Conservation (phyloP, 495 filamentous ascomycete genomes). For the Polyplosphaeria fusca region DNA sequence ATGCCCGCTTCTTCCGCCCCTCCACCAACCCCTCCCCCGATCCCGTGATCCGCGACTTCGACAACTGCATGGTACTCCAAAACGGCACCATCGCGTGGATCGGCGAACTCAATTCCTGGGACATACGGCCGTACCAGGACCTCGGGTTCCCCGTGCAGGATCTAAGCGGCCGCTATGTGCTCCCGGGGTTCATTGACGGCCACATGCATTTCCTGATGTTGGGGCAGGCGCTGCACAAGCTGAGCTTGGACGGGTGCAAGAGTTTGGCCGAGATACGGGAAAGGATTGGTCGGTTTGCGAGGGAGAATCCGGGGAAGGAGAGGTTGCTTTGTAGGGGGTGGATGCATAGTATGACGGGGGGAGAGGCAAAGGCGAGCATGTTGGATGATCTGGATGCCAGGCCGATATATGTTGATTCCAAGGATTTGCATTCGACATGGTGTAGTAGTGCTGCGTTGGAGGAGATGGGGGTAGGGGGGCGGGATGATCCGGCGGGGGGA, state of each 20-base stretch:
- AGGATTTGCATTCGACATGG: constrained; percentile 64
- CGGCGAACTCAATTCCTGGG: constrained; percentile 34
- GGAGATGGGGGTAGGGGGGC: constrained; percentile 50
- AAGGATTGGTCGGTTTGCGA: constrained; percentile 51
- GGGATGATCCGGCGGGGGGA: constrained; percentile 55
- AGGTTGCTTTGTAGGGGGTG: constrained; percentile 58
- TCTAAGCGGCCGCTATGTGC: constrained; percentile 49
- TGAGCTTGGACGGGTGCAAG: constrained; percentile 53
- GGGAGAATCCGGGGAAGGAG: constrained; percentile 47
- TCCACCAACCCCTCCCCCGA: constrained; percentile 29
- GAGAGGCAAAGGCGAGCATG: constrained; percentile 51
- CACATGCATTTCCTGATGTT: constrained; percentile 63
- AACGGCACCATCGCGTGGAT: constrained; percentile 44
- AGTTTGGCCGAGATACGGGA: constrained; percentile 53
- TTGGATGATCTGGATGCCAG: constrained; percentile 53
- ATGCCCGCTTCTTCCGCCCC: constrained; percentile 23
- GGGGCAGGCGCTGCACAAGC: constrained; percentile 57
- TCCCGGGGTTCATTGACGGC: constrained; percentile 64
- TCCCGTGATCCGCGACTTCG: constrained; percentile 38
- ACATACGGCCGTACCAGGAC: constrained; percentile 17
- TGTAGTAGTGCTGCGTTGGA: constrained; percentile 54
- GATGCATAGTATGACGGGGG: constrained; percentile 59
- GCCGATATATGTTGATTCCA: constrained; percentile 60
- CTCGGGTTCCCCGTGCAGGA: constrained; percentile 45
- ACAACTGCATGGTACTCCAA: constrained; percentile 44